Evolutionary conservation across 148 eudicot genomes (phyloP), one percentile per base, ranked within the genome.

Genomic region (Arctostaphylos glauca): DNA sequence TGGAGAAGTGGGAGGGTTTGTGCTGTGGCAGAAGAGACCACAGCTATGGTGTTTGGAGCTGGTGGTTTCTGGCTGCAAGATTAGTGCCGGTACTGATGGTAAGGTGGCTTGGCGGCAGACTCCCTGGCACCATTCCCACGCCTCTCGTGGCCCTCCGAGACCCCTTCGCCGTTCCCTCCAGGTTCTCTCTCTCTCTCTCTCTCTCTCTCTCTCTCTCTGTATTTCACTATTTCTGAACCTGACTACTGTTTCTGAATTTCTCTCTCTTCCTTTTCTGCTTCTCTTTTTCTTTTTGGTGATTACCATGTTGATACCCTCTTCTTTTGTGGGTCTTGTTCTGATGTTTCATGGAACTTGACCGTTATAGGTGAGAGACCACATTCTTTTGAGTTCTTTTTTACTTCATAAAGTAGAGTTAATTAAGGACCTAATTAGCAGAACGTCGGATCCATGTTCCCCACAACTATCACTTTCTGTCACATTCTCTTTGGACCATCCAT

Each of bases 41-140:
- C 98, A 96, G 83, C 87, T 94, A 56, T 96, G 98, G 98, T 92
- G 92, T 14, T 82, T 94, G 81, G 98, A 96, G 84, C 81, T 96
- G 81, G 92, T 96, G 81, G 94, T 94, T 85, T 92, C 97, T 0
- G 97, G 94, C 0, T 93, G 86, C 43, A 96, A 96, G 87, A 90
- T 96, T n/a, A 93, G 94, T 86, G 98, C 98, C 25, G 98, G 98
- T 0, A 92, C 98, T 76, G 97, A 94, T 82, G 98, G 98, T 9
- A 91, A 94, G 84, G 95, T 96, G 81, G 98, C 98, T 23, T 96
- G 98, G 98, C 85, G 98, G 58, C 98, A 94, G 75, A 94, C 98
- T 9, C 98, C 98, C 9, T 96, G 98, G 98, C 95, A 96, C 84
- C 85, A 87, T 48, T 93, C 98, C 25, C 98, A 94, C 66, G 94